Percentiles rank a stretch among this genome's conserved stretches.
phyloP scores from a whole-genome alignment of 192 early-diverging fungal species.

The Gaertneriomyces semiglobifer region DNA sequence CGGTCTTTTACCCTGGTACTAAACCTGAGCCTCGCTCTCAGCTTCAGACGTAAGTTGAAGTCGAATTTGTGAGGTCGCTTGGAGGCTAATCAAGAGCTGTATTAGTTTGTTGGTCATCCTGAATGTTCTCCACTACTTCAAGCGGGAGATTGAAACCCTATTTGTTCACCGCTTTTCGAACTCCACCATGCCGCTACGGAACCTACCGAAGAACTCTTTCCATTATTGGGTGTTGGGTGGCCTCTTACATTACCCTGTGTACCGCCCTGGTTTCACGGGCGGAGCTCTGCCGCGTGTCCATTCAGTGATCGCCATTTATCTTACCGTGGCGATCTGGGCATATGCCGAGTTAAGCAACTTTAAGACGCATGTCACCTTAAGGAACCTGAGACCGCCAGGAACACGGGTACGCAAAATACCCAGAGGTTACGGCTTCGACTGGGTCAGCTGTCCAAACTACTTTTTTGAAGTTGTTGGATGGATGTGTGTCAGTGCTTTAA shows the following conservation, averaged over 20 bases:
- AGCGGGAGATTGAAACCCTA: constrained; percentile 88
- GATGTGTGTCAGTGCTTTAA: constrained; percentile 69
- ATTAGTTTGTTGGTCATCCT: constrained; percentile 63
- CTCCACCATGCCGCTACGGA: constrained; percentile 92
- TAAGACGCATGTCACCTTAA: constrained; percentile 77
- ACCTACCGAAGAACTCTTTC: constrained; percentile 90
- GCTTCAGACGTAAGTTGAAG: constrained; percentile 56
- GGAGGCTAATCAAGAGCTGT: background rate
- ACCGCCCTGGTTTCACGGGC: constrained; percentile 71
- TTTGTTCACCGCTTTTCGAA: constrained; percentile 89
- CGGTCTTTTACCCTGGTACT: constrained; percentile 61
- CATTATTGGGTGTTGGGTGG: constrained; percentile 92
- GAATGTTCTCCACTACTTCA: constrained; percentile 81
- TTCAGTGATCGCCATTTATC: constrained; percentile 38
- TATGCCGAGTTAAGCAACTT: constrained; percentile 84
- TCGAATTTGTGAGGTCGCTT: background rate
- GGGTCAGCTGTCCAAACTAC: constrained; percentile 92
- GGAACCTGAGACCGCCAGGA: constrained; percentile 88
- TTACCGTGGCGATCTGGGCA: constrained; percentile 51
- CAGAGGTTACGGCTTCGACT: constrained; percentile 84
- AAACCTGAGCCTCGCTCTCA: constrained; percentile 62
- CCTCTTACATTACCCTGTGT: constrained; percentile 81
- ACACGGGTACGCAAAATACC: constrained; percentile 82
- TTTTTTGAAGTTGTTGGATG: constrained; percentile 85
- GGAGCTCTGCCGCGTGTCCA: constrained; percentile 44